A percentile compares a stretch with the other conserved stretches of the same genome.
Evolutionary conservation across 75 land plant genomes (phyloP).

Genomic region (Selaginella tamariscina): DNA sequence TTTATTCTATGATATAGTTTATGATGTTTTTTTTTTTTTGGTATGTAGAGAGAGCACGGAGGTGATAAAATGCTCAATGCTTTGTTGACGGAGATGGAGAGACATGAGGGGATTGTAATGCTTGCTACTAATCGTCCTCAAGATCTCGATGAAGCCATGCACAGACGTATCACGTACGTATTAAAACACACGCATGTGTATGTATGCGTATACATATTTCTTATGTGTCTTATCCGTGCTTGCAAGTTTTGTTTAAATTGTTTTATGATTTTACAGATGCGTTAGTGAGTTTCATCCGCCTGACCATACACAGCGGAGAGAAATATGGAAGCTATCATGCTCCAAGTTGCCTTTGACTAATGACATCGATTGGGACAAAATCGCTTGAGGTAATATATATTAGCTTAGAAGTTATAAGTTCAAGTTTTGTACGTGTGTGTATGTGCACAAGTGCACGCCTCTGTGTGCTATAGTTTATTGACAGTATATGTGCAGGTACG

Average conservation of each 20-base stretch:
- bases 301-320: constrained; percentile 24
- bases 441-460: too few relatives aligned
- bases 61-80: constrained; percentile 27
- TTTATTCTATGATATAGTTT: too few relatives aligned
- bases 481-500: constrained; percentile 13
- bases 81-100: constrained; percentile 28
- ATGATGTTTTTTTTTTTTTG: neutral
- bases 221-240: neutral
- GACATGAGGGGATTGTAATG: constrained; percentile 30
- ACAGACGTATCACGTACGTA: constrained; percentile 24
- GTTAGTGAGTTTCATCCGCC: constrained; percentile 30
- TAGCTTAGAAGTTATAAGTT: too few relatives aligned
- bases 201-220: neutral
- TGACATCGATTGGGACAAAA: constrained; percentile 25
- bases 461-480: too few relatives aligned
- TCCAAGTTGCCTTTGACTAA: constrained; percentile 15
- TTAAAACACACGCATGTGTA: too few relatives aligned
- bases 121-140: constrained; percentile 27
- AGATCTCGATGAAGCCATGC: constrained; percentile 30
- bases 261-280: constrained; percentile 17
- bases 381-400: constrained; percentile 17
- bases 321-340: constrained; percentile 25
- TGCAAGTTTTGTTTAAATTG: neutral
- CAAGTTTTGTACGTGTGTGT: too few relatives aligned
- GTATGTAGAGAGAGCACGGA: constrained; percentile 25